These are phyloP conservation scores for Trichoderma cornu-damae DNA, from an alignment of 2,329 filamentous ascomycete species.

Conservation along the genomic window DNA sequence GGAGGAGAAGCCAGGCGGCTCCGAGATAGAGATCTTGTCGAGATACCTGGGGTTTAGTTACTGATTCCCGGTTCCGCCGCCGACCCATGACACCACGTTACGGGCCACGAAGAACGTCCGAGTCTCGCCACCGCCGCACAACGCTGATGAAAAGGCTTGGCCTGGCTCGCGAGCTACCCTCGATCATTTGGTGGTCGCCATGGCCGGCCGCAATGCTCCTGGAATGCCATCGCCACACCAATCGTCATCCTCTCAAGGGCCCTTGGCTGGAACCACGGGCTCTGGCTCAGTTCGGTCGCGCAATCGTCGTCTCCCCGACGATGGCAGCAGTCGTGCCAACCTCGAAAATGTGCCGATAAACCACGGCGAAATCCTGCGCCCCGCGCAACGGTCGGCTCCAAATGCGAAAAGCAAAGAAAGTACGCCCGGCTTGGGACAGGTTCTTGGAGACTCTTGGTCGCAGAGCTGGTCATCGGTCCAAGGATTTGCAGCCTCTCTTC, in stretches of 20 bases:
- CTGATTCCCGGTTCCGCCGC: background rate
- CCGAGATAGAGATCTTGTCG: conserved; percentile 12
- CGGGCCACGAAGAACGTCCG: conserved; percentile 3
- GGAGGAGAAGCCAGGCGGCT: conserved; percentile 11
- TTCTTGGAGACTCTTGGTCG: conserved; percentile 48
- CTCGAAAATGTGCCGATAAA: background rate
- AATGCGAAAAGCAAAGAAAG: background rate
- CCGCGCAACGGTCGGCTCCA: background rate
- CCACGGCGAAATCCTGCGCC: background rate
- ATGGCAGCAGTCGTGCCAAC: conserved; percentile 20
- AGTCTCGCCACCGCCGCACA: conserved; percentile 7
- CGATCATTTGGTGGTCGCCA: conserved; percentile 34
- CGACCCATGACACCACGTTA: conserved; percentile 1
- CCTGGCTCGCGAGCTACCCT: conserved; percentile 28
- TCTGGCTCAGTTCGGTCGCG: conserved; percentile 43
- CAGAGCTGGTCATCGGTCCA: conserved; percentile 53
- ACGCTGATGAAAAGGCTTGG: conserved; percentile 33
- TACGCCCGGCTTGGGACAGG: conserved; percentile 29
- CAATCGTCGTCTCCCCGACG: conserved; percentile 43
- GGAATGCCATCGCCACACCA: conserved; percentile 34
- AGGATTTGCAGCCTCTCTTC: conserved; percentile 45
- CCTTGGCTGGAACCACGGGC: conserved; percentile 39
- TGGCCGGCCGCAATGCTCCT: conserved; percentile 33
- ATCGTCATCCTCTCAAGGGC: conserved; percentile 43
- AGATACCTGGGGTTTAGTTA: conserved; percentile 13